These are phyloP conservation scores for Prosopis cineraria DNA, from an alignment of 306 rosid species.

Conservation along the genomic window DNA sequence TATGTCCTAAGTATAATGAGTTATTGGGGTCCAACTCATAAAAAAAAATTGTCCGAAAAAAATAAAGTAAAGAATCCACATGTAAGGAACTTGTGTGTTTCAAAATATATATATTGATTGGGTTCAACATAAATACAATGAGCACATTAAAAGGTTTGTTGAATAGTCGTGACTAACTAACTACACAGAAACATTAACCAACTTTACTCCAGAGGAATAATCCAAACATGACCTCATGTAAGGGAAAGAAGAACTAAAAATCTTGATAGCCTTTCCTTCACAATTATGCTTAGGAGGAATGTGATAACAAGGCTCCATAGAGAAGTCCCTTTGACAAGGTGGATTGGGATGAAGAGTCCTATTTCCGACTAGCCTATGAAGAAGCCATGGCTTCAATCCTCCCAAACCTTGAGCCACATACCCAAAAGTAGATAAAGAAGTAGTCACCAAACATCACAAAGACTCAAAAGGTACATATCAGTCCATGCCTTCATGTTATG, in stretches of 20 bases:
- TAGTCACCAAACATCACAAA: slow-evolving; percentile 51
- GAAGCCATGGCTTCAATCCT: slow-evolving; percentile 53
- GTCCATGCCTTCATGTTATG: slow-evolving; percentile 59
- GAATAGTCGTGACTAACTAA: neutral
- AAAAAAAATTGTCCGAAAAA: no score
- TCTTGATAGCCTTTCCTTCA: slow-evolving; percentile 26
- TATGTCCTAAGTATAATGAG: no score
- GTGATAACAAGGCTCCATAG: slow-evolving; percentile 47
- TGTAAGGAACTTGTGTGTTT: no score
- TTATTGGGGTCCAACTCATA: no score
- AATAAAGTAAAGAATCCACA: no score
- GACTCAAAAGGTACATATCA: slow-evolving; percentile 50
- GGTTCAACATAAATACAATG: no score
- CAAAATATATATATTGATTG: no score
- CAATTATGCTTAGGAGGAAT: slow-evolving; percentile 14
- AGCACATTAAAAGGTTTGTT: neutral
- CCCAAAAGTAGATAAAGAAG: slow-evolving; percentile 56
- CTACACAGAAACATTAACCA: slow-evolving; percentile 5
- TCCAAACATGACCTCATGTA: slow-evolving; percentile 53
- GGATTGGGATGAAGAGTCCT: slow-evolving; percentile 33
- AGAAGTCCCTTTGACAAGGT: slow-evolving; percentile 45
- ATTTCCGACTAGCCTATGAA: slow-evolving; percentile 40
- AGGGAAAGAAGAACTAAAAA: slow-evolving; percentile 39
- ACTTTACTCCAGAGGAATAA: slow-evolving; percentile 49
- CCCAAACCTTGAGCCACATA: slow-evolving; percentile 61